These are phyloP conservation scores for Sphagnum magellanicum DNA, from an alignment of 228 moss, liverwort and hornwort genomes.

Conservation along the genomic window DNA sequence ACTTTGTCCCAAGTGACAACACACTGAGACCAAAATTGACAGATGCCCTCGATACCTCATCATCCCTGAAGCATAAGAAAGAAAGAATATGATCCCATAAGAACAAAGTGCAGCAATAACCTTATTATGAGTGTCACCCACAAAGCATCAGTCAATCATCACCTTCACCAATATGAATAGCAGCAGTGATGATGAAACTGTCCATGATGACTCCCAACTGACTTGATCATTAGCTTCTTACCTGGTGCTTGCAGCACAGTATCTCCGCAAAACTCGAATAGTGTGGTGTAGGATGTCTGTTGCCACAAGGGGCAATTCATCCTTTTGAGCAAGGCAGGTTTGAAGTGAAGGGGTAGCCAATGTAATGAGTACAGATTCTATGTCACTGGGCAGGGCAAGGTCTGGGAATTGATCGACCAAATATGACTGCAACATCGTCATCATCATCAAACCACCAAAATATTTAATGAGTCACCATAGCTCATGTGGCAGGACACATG, in stretches of 20 bases:
- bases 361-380: conserved; percentile 61
- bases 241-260: conserved; percentile 70
- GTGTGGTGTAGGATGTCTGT: conserved; percentile 66
- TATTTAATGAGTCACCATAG: not conserved
- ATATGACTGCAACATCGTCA: conserved; percentile 59
- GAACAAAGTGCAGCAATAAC: too few relatives aligned
- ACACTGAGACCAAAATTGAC: conserved; percentile 82
- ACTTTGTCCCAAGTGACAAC: conserved; percentile 71
- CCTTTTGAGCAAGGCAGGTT: conserved; percentile 70
- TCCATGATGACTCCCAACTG: too few relatives aligned
- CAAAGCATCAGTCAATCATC: too few relatives aligned
- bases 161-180: too few relatives aligned
- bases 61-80: conserved; percentile 44
- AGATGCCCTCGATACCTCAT: conserved; percentile 64
- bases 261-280: conserved; percentile 67
- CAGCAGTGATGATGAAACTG: too few relatives aligned
- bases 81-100: too few relatives aligned
- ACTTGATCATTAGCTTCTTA: conserved; percentile 10
- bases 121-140: too few relatives aligned
- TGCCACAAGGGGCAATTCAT: conserved; percentile 51
- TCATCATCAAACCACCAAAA: not conserved
- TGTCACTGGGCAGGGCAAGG: conserved; percentile 66
- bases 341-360: conserved; percentile 77
- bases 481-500: too few relatives aligned
- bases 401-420: conserved; percentile 79